Conservation (phyloP, 176 grass and related monocot genomes). For the Phyllostachys edulis region DNA sequence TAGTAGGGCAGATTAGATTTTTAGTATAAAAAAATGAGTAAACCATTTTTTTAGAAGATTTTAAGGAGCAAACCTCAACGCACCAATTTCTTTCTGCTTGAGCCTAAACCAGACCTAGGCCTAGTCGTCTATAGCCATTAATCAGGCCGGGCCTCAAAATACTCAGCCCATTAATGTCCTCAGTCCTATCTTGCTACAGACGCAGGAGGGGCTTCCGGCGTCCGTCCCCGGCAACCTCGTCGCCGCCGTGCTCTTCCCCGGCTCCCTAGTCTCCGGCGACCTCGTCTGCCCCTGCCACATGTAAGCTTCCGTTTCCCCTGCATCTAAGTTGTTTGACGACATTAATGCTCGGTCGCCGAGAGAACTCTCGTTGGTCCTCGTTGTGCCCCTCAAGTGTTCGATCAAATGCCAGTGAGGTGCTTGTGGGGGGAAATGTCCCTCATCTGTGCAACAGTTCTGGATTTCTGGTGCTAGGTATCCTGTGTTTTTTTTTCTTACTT, state of each 20-base stretch:
- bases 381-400: neutral
- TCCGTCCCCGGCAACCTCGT: neutral
- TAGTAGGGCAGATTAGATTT: no score
- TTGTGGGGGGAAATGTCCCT: neutral
- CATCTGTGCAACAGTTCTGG: neutral
- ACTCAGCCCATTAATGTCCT: no score
- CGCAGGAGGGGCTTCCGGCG: neutral
- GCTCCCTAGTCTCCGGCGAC: no score
- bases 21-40: no score
- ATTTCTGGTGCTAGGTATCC: neutral
- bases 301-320: neutral
- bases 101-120: no score
- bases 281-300: neutral
- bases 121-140: no score
- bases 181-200: no score
- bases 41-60: no score
- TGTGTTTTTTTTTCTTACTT: neutral
- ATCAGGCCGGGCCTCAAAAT: no score
- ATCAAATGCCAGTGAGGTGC: conserved; percentile 9
- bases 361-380: neutral
- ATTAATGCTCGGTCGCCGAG: neutral
- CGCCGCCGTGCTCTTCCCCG: neutral
- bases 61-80: no score
- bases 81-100: no score
- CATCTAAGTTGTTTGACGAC: neutral